phyloP scores from a whole-genome alignment of 768 basidiomycete genomes.

The Lentinus brumalis region DNA sequence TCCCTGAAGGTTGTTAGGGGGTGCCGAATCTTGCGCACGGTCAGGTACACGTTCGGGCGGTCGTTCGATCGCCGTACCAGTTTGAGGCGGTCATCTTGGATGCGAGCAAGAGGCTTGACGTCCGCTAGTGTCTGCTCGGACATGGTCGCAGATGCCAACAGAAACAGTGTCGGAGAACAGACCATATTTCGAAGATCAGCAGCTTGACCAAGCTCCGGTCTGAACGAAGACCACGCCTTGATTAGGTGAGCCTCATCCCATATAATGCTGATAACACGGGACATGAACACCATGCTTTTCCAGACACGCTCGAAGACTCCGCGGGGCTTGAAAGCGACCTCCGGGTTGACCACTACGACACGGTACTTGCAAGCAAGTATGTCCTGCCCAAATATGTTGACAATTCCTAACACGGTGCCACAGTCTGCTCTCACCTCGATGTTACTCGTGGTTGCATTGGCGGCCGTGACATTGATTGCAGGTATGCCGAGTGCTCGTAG shows the following conservation, averaged over 20 bases:
- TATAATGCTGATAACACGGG: conserved; percentile 30
- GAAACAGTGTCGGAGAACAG: background rate
- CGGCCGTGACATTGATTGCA: conserved; percentile 21
- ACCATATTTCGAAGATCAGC: background rate
- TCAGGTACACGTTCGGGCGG: conserved; percentile 35
- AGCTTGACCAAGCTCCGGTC: conserved; percentile 10
- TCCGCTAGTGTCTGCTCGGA: background rate
- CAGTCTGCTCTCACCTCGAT: background rate
- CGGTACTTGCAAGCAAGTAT: conserved; percentile 28
- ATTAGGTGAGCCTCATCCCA: conserved; percentile 46
- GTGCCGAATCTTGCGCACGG: conserved; percentile 27
- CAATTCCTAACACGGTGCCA: too few relatives aligned
- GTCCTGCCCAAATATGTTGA: too few relatives aligned
- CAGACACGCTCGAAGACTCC: conserved; percentile 26
- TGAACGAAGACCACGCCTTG: conserved; percentile 41
- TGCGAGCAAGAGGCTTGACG: background rate
- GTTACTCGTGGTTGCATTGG: conserved; percentile 2
- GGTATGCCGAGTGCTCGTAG: conserved; percentile 20
- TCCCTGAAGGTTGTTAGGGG: conserved; percentile 17
- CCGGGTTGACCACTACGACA: conserved; percentile 33
- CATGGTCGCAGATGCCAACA: background rate
- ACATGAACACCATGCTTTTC: conserved; percentile 25
- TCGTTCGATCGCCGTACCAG: conserved; percentile 32
- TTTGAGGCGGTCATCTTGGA: background rate
- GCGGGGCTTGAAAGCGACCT: conserved; percentile 25